Base-by-base conservation (phyloP, 2,329 filamentous ascomycete genomes). In the Diaporthe longicolla region DNA sequence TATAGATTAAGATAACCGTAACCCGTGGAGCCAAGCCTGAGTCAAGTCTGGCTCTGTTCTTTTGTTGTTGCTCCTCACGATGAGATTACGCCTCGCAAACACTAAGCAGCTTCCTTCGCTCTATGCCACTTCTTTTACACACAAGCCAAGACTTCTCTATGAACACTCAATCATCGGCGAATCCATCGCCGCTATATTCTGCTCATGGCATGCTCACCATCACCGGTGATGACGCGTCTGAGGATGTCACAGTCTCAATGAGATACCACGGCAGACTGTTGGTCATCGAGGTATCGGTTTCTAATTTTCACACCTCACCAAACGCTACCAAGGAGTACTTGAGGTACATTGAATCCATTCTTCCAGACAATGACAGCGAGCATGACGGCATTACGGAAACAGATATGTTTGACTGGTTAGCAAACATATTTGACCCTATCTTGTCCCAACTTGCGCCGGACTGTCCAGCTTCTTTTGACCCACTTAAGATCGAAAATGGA, bases 251-350 rank as follows among this genome's bases (percentile, higher is more conserved):
- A 9, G 5, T 66, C 43, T 66, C 43, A 1, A 66, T 66, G 61
- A 66, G 45, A n/a, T 66, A 35, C 19, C 29, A 35, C 21, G 29
- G 61, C 21, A 50, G 29, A 50, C 61, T 35, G 21, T 66, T 66
- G 7, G 29, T 45, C 21, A 24, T 66, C 21, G 61, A 66, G 6
- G 0, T 52, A 2, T 66, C 61, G 29, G 11, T 66, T 13, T 66
- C 61, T 10, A 35, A 66, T 45, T 52, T 43, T 50, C 26, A 21
- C 19, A 66, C 52, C 43, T 66, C 61, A 37, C 61, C 61, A 66
- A 50, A 24, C n/a, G 61, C 61, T 52, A 32, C 43, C 24, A 37
- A 35, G 4, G 19, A 66, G 29, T 37, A 52, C 45, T 52, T 66
- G 9, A 66, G 9, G 45, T 8, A 66, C 19, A 66, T 52, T 17